Evolutionary conservation across 768 basidiomycete species (phyloP).

Genomic region (Auricularia sp.): DNA sequence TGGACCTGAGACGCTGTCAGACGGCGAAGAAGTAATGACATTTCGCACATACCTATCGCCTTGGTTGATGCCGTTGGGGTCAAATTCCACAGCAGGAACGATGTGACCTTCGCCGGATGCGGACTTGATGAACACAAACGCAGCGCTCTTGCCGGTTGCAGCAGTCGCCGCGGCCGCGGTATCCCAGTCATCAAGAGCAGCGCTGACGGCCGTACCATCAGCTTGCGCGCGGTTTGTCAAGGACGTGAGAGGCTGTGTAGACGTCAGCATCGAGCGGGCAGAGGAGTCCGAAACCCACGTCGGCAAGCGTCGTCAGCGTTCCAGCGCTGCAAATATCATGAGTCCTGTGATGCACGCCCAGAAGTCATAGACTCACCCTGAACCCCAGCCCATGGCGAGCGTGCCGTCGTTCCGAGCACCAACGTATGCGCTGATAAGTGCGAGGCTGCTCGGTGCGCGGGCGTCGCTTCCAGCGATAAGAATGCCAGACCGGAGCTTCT

Average conservation of each 20-base stretch:
- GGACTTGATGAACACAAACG: slow-evolving; percentile 18
- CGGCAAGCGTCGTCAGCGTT: slow-evolving; percentile 68
- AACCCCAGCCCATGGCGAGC: slow-evolving; percentile 6
- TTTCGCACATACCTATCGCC: slow-evolving; percentile 15
- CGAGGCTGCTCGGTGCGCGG: neutral
- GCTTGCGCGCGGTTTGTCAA: slow-evolving; percentile 7
- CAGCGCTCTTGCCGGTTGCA: slow-evolving; percentile 12
- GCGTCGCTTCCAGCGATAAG: slow-evolving; percentile 7
- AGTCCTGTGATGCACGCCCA: too few relatives aligned
- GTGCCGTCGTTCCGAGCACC: slow-evolving; percentile 2
- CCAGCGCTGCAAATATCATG: slow-evolving; percentile 37
- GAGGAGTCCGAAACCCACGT: slow-evolving; percentile 32
- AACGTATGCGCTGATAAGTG: neutral
- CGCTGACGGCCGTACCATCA: neutral
- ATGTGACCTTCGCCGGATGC: slow-evolving; percentile 20
- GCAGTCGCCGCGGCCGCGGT: slow-evolving; percentile 8
- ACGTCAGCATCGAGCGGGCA: slow-evolving; percentile 3
- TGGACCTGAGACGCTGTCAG: slow-evolving; percentile 20
- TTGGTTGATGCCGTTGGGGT: slow-evolving; percentile 8
- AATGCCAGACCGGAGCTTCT: slow-evolving; percentile 6
- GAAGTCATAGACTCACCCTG: neutral
- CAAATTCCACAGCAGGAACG: slow-evolving; percentile 20
- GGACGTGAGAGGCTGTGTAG: slow-evolving; percentile 13
- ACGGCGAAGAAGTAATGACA: neutral
- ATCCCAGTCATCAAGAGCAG: slow-evolving; percentile 9